Base-by-base conservation (phyloP, 1,284 basidiomycete genomes). In the Leccinum pallidistipes region DNA sequence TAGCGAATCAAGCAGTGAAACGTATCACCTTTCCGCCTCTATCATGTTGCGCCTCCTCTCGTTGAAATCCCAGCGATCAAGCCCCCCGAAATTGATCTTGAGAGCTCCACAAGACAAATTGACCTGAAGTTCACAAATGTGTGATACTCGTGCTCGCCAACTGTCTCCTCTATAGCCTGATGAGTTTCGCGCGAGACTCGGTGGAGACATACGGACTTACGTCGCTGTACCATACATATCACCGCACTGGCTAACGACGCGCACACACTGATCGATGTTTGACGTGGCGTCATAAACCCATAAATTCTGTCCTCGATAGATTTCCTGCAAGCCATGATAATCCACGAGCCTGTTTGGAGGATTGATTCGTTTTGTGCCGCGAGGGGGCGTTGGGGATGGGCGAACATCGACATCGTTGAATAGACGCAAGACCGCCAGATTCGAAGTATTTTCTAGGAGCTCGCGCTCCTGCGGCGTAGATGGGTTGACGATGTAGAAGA, bases 261-360 rank as follows among this genome's bases (percentile, higher is more conserved):
- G 80, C 53, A 81, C 86, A 63, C 84, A 87, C 64, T 82, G 81
- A 71, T 92, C 89, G 12, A 55, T 64, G 68, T 90, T 89, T 21
- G 88, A 90, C 65, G 75, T 76, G 8, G 78, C 68, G 67, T 92
- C 90, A 69, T 91, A 92, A 53, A 92, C 80, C 90, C 91, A 92
- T 16, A 92, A 65, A 29, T 79, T 81, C 68, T 83, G 82, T 6
- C 91, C 90, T 3, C 68, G 67, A 70, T 92, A 92, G n/a, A 86
- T 78, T 71, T 92, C 91, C 71, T 91, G 88, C 80, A 83, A 85
- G 3, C 86, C 85, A 50, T 79, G 77, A 55, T 78, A 75, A 68
- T 88, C 87, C 49, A 87, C 79, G n/a, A 92, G 79, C 45, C 83
- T 78, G 70, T 87, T 83, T 18, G 77, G 78, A 27, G 82, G 79